Conservation (phyloP, 1,139 yeast species). For the Diutina ranongensis region DNA sequence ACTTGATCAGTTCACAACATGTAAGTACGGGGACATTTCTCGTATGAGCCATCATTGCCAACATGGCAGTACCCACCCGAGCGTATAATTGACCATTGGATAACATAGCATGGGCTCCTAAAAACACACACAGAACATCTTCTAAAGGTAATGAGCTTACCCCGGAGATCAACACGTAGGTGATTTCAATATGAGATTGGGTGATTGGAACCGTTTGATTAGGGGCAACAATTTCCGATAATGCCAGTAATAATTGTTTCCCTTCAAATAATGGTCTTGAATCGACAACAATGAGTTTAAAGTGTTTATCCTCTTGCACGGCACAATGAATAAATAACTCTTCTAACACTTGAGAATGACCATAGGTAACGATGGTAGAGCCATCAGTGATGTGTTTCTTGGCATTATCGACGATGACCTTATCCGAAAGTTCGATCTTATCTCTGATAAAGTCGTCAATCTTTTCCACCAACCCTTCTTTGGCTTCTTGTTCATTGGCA, state of each 20-base stretch:
- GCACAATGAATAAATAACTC: conserved; percentile 66
- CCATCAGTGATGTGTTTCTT: conserved; percentile 66
- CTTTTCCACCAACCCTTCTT: conserved; percentile 46
- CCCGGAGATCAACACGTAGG: conserved; percentile 69
- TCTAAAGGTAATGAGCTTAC: conserved; percentile 70
- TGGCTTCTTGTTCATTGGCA: conserved; percentile 62
- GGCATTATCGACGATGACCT: conserved; percentile 74
- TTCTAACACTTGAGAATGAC: conserved; percentile 75
- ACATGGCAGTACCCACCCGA: conserved; percentile 88
- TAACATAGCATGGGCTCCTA: conserved; percentile 96
- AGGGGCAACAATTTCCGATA: conserved; percentile 27
- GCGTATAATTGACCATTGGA: conserved; percentile 91
- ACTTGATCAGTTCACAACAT: conserved; percentile 91
- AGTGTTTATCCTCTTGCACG: conserved; percentile 46
- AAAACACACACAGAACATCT: conserved; percentile 73
- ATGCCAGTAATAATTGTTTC: conserved; percentile 52
- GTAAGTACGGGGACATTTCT: conserved; percentile 90
- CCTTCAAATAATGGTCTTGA: conserved; percentile 97
- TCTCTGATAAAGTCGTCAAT: conserved; percentile 80
- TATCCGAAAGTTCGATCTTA: conserved; percentile 74
- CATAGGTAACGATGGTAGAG: conserved; percentile 77
- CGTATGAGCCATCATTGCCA: conserved; percentile 84
- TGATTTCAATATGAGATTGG: conserved; percentile 23
- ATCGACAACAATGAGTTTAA: conserved; percentile 81
- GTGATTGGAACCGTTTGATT: conserved; percentile 19